These are phyloP conservation scores for Candida coleopterorum DNA, from an alignment of 805 yeast species.

Conservation along the genomic window DNA sequence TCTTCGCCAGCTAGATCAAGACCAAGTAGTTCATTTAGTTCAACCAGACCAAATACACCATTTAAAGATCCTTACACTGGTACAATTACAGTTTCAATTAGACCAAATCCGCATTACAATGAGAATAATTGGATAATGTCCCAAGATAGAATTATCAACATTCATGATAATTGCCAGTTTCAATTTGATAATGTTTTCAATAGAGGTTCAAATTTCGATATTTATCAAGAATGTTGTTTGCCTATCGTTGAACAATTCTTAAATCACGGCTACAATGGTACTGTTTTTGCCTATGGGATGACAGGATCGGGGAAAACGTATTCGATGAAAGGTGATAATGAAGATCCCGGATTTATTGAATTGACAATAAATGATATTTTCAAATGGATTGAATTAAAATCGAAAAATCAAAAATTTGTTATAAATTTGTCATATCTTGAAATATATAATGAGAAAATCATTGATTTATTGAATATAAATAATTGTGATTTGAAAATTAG, in stretches of 20 bases:
- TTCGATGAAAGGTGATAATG: constrained; percentile 74
- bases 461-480: constrained; percentile 55
- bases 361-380: constrained; percentile 61
- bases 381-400: constrained; percentile 31
- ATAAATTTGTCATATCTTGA: constrained; percentile 73
- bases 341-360: constrained; percentile 67
- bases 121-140: constrained; percentile 44
- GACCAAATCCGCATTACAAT: constrained; percentile 62
- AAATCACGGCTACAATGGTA: constrained; percentile 75
- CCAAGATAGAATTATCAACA: constrained; percentile 38
- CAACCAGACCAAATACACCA: constrained; percentile 36
- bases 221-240: constrained; percentile 55
- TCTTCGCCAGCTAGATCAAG: constrained; percentile 25
- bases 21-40: constrained; percentile 33
- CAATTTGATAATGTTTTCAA: constrained; percentile 76
- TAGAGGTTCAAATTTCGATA: constrained; percentile 51
- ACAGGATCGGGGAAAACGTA: constrained; percentile 97
- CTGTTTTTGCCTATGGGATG: constrained; percentile 94
- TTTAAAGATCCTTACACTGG: constrained; percentile 54
- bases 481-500: constrained; percentile 1
- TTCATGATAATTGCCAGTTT: constrained; percentile 57
- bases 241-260: constrained; percentile 49
- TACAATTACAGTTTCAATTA: constrained; percentile 66
- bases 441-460: constrained; percentile 82
- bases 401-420: constrained; percentile 24